Percentiles rank a stretch among this genome's conserved stretches.
These are phyloP conservation scores for Fraxinus paxiana DNA, from an alignment of 305 asterid genomes.

Conservation along the genomic window DNA sequence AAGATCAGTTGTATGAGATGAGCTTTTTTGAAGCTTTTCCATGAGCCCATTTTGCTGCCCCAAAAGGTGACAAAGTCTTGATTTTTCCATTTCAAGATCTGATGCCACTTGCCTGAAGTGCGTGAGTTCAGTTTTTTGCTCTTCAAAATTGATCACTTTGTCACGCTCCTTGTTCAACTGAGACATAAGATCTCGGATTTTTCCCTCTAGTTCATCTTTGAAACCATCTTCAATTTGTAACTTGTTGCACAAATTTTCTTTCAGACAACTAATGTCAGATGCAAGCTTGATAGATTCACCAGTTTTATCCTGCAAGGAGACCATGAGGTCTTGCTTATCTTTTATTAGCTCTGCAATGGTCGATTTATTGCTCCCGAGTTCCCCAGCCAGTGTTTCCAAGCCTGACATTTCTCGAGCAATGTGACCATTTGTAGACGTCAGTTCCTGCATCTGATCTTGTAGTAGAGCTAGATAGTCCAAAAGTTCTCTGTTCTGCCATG, in stretches of 20 bases:
- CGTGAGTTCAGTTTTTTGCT: conserved; percentile 49
- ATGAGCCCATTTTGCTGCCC: conserved; percentile 42
- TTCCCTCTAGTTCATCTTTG: conserved; percentile 52
- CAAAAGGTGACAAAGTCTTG: conserved; percentile 44
- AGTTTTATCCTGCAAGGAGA: conserved; percentile 42
- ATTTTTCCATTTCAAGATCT: conserved; percentile 61
- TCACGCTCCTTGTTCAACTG: conserved; percentile 37
- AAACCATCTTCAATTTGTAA: conserved; percentile 41
- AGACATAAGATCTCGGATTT: conserved; percentile 50
- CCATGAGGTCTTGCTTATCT: conserved; percentile 55
- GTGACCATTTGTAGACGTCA: conserved; percentile 48
- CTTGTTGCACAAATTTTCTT: conserved; percentile 52
- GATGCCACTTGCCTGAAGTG: conserved; percentile 46
- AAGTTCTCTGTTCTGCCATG: conserved; percentile 47
- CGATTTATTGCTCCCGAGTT: conserved; percentile 45
- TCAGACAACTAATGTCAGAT: conserved; percentile 48
- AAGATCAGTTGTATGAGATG: conserved; percentile 38
- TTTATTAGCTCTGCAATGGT: conserved; percentile 45
- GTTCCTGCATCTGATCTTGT: conserved; percentile 63
- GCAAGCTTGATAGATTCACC: conserved; percentile 54
- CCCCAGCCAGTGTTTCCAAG: conserved; percentile 56
- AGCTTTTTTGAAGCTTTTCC: conserved; percentile 42
- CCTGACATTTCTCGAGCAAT: conserved; percentile 49
- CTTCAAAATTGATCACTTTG: conserved; percentile 35
- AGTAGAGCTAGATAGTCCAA: conserved; percentile 59